Percentiles rank a stretch among this genome's conserved stretches.
Evolutionary conservation across 1,284 basidiomycete genomes (phyloP).

Genomic region (Ceratobasidium sp.): DNA sequence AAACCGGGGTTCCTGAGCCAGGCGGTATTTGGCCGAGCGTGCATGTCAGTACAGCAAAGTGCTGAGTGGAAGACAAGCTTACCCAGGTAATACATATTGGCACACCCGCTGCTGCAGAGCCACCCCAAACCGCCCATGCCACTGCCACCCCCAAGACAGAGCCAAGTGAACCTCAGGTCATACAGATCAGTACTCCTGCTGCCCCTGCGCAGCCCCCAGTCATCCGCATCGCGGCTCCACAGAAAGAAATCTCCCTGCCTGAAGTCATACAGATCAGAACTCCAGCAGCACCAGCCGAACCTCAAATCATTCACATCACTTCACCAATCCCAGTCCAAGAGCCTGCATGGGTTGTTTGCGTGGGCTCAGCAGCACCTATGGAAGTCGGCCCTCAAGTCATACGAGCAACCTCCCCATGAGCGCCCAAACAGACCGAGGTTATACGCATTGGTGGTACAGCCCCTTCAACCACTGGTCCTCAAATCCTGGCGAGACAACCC

Average conservation of each 20-base stretch:
- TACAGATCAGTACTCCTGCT: slow-evolving; percentile 26
- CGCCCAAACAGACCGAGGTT: slow-evolving; percentile 29
- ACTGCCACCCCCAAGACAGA: slow-evolving; percentile 15
- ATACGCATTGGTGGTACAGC: slow-evolving; percentile 39
- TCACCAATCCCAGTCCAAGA: slow-evolving; percentile 21
- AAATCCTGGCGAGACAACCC: too few species aligned
- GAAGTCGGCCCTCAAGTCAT: slow-evolving; percentile 39
- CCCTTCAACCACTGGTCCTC: slow-evolving; percentile 8
- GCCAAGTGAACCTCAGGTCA: slow-evolving; percentile 20
- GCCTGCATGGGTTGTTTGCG: slow-evolving; percentile 21
- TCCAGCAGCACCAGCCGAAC: slow-evolving; percentile 6
- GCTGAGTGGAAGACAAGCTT: slow-evolving; percentile 25
- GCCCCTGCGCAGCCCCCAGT: slow-evolving; percentile 32
- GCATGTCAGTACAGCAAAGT: slow-evolving; percentile 33
- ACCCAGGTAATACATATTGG: slow-evolving; percentile 27
- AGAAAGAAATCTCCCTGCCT: slow-evolving; percentile 6
- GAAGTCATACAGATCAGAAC: slow-evolving; percentile 19
- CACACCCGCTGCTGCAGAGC: slow-evolving; percentile 26
- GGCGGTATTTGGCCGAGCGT: too few species aligned
- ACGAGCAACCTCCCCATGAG: slow-evolving; percentile 27
- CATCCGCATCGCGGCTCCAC: slow-evolving; percentile 37
- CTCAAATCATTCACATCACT: slow-evolving; percentile 31
- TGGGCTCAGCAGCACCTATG: slow-evolving; percentile 7
- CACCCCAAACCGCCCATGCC: slow-evolving; percentile 24
- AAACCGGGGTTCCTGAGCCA: too few species aligned